These are phyloP conservation scores for Tetracladium setigerum DNA, from an alignment of 495 filamentous ascomycete species.

Conservation along the genomic window DNA sequence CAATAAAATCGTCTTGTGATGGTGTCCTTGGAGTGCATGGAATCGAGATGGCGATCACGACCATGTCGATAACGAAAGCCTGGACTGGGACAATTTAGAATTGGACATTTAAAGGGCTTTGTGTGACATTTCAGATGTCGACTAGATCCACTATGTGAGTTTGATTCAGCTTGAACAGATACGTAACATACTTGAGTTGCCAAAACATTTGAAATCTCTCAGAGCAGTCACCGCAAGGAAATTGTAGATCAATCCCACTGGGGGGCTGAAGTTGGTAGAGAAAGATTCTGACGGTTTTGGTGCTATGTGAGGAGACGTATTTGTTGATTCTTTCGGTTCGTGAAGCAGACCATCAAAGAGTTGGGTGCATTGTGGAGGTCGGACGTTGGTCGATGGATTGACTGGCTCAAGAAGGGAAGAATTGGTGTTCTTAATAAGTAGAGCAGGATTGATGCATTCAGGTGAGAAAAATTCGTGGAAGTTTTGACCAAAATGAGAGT, in stretches of 20 bases:
- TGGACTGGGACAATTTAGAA: background rate
- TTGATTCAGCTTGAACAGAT: background rate
- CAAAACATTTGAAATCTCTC: background rate
- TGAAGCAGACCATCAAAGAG: too few relatives aligned
- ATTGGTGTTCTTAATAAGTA: too few relatives aligned
- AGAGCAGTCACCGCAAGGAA: slow-evolving; percentile 1
- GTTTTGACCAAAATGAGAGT: too few relatives aligned
- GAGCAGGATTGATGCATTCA: too few relatives aligned
- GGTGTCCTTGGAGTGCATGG: background rate
- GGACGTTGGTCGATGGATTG: too few relatives aligned
- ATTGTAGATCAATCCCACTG: slow-evolving; percentile 1
- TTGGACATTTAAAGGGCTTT: slow-evolving; percentile 3
- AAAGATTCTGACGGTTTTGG: slow-evolving; percentile 1
- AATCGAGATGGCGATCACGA: slow-evolving; percentile 6
- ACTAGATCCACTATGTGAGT: slow-evolving; percentile 1
- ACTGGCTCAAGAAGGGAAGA: too few relatives aligned
- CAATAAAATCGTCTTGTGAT: slow-evolving; percentile 8
- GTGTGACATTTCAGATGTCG: slow-evolving; percentile 2
- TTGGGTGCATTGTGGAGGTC: too few relatives aligned
- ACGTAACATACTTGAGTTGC: slow-evolving; percentile 5
- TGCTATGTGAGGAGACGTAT: background rate
- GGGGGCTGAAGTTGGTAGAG: background rate
- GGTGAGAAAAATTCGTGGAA: too few relatives aligned
- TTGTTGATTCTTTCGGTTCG: background rate
- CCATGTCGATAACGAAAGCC: slow-evolving; percentile 6